Conservation (phyloP, 148 eudicot genomes). For the Rhododendron mucronatum region DNA sequence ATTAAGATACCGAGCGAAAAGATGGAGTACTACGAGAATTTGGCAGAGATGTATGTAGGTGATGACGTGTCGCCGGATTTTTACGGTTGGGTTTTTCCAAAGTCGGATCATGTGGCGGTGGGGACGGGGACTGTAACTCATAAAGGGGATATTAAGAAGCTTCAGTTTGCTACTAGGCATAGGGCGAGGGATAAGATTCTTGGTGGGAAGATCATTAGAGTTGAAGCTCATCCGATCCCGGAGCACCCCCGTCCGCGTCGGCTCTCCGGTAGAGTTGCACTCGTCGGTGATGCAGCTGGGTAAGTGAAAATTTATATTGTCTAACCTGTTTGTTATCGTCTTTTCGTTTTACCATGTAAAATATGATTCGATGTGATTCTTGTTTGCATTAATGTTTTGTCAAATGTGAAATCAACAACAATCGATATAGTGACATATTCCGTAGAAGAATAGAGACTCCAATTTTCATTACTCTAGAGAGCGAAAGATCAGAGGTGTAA, state of each 20-base stretch:
- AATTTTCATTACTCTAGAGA: neutral
- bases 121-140: constrained; percentile 98
- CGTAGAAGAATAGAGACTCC: neutral
- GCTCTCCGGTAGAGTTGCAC: constrained; percentile 61
- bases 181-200: constrained; percentile 80
- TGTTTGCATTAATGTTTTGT: neutral
- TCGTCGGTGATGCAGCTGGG: constrained; percentile 94
- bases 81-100: constrained; percentile 98
- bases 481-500: neutral
- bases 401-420: neutral
- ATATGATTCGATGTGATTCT: neutral
- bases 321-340: neutral
- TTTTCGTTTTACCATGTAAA: neutral
- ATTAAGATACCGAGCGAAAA: constrained; percentile 78
- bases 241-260: constrained; percentile 88
- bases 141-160: constrained; percentile 90
- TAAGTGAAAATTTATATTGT: constrained; percentile 16
- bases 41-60: constrained; percentile 96
- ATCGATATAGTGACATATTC: neutral
- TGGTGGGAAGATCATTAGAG: constrained; percentile 88
- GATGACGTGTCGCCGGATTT: constrained; percentile 96
- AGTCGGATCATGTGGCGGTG: constrained; percentile 95
- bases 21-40: constrained; percentile 81
- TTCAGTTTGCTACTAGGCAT: constrained; percentile 71
- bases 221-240: constrained; percentile 95